Conservation (phyloP, 495 filamentous ascomycete species). For the Chaetomium tenue region DNA sequence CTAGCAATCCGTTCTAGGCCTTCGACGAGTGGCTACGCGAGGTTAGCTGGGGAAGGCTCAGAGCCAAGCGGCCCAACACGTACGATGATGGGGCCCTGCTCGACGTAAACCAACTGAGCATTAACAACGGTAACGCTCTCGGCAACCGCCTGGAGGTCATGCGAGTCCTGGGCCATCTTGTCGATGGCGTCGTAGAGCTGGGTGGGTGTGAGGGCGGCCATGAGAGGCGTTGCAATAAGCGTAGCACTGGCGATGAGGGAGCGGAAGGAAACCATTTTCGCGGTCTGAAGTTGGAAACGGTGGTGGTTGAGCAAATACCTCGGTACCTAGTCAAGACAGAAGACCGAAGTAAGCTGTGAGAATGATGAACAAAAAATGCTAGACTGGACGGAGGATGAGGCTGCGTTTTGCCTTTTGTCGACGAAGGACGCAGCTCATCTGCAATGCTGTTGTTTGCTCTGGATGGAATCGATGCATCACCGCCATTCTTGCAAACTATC, state of each 20-base stretch:
- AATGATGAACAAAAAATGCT: not conserved
- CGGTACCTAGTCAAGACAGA: too few species aligned
- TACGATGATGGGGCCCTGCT: conserved; percentile 32
- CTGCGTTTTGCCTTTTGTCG: not conserved
- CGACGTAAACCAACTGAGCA: conserved; percentile 29
- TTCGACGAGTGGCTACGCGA: not conserved
- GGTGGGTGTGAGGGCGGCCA: conserved; percentile 22
- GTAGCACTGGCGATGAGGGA: conserved; percentile 13
- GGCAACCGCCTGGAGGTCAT: conserved; percentile 30
- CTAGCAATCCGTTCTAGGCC: not conserved
- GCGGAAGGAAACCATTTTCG: conserved; percentile 37
- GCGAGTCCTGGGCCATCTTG: conserved; percentile 27
- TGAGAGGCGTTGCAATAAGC: conserved; percentile 17
- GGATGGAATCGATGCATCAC: too few species aligned
- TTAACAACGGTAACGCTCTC: conserved; percentile 34
- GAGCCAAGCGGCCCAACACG: not conserved
- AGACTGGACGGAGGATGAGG: not conserved
- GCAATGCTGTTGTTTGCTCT: too few species aligned
- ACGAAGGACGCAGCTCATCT: not conserved
- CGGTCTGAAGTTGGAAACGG: not conserved
- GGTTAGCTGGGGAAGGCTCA: too few species aligned
- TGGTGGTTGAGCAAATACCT: too few species aligned
- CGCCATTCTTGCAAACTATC: too few species aligned
- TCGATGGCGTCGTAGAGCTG: conserved; percentile 31
- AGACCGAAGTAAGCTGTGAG: not conserved